phyloP scores from a whole-genome alignment of 176 grass and related monocot genomes.

The Juncus inflexus region DNA sequence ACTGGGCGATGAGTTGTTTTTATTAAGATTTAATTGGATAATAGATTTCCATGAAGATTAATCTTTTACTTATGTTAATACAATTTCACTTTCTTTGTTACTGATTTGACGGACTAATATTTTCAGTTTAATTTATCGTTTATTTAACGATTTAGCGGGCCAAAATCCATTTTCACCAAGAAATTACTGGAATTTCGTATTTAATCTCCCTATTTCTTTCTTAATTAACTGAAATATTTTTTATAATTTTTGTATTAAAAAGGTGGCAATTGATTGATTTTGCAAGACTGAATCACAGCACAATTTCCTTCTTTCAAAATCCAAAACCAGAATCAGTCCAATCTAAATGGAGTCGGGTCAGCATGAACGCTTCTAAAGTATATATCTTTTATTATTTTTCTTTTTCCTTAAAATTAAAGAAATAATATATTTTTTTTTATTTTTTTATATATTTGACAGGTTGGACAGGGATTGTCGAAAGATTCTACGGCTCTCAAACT shows the following conservation, averaged over 20 bases:
- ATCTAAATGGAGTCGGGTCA: slow-evolving; percentile 42
- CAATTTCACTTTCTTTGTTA: neutral
- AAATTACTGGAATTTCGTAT: neutral
- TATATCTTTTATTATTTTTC: neutral
- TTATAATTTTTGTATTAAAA: slow-evolving; percentile 2
- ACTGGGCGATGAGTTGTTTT: too few species aligned
- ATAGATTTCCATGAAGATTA: neutral
- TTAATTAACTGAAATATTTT: slow-evolving; percentile 2
- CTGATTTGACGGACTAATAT: neutral
- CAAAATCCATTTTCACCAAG: neutral
- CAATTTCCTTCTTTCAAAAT: slow-evolving; percentile 42
- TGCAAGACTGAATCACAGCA: slow-evolving; percentile 41
- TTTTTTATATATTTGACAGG: slow-evolving; percentile 29
- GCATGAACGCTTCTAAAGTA: slow-evolving; percentile 49
- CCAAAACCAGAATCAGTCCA: slow-evolving; percentile 29
- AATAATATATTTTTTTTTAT: neutral
- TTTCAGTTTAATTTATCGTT: neutral
- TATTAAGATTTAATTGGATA: too few species aligned
- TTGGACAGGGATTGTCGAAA: slow-evolving; percentile 71
- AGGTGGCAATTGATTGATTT: slow-evolving; percentile 64
- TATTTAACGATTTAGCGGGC: neutral
- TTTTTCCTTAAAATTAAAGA: neutral
- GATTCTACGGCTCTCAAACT: slow-evolving; percentile 65
- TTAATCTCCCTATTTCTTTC: neutral
- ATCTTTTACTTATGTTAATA: neutral